A percentile compares a stretch with the other conserved stretches of the same genome.
phyloP scores from a whole-genome alignment of 2,329 filamentous ascomycete species.

The Helotiales sp. region DNA sequence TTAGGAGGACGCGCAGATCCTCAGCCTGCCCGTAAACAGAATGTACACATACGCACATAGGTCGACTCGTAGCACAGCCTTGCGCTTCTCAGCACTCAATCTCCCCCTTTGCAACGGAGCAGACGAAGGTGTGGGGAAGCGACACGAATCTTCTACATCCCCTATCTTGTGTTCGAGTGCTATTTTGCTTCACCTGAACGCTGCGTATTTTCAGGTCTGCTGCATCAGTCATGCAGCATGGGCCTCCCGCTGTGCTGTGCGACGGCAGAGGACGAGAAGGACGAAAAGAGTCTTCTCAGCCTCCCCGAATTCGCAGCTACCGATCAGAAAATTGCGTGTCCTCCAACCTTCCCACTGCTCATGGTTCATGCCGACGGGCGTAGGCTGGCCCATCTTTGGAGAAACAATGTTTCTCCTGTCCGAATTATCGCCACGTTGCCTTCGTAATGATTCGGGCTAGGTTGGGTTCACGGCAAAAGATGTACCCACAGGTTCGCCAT shows the following conservation, averaged over 20 bases:
- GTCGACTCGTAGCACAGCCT: constrained; percentile 9
- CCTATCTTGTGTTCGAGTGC: constrained; percentile 13
- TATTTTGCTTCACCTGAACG: constrained; percentile 16
- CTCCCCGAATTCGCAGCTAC: constrained; percentile 18
- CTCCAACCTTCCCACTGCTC: neutral
- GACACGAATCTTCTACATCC: constrained; percentile 18
- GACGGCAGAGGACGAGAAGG: constrained; percentile 2
- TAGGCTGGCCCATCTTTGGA: neutral
- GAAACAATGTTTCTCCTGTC: neutral
- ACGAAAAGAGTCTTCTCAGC: constrained; percentile 13
- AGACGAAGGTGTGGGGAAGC: constrained; percentile 16
- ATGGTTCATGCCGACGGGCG: constrained; percentile 1
- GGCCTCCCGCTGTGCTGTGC: constrained; percentile 25
- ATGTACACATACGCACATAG: constrained; percentile 2
- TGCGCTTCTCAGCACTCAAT: constrained; percentile 7
- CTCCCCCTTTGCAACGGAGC: neutral
- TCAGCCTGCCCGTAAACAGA: constrained; percentile 4
- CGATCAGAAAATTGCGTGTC: neutral
- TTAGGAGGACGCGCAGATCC: neutral
- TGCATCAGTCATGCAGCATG: constrained; percentile 22
- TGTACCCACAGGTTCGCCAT: constrained; percentile 18
- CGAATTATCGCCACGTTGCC: constrained; percentile 14
- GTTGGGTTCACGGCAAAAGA: neutral
- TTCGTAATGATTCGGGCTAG: neutral
- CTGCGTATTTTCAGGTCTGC: constrained; percentile 11